Evolutionary conservation across 1,284 basidiomycete species (phyloP), one percentile per base, ranked within the genome.

Genomic region (Ganoderma lingzhi): DNA sequence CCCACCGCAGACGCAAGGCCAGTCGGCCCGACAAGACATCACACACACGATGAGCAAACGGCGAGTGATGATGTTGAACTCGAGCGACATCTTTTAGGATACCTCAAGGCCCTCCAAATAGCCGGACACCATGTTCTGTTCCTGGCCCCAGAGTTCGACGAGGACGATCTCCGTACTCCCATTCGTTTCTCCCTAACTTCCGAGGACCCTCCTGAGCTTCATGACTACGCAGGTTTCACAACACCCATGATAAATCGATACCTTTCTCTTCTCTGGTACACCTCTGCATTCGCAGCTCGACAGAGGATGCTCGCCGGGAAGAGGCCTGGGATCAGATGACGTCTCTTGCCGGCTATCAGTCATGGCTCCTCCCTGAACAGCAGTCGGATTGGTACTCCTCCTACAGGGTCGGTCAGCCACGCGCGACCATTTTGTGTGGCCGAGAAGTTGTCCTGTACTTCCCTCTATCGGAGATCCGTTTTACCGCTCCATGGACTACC

Each of bases 391-490:
- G 69, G 17, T 72, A 78, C 69, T 78, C 77, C 75, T 73, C 74
- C 30, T 60, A 80, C 56, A 70, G 67, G 41, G 74, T 81, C n/a
- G 78, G 77, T 6, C 71, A 79, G 1, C 79, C 56, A 59, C 69
- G 70, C 30, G 74, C 81, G 63, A 71, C 70, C 19, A 74, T 78
- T 2, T 68, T 81, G 12, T 82, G 81, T 68, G 71, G 75, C 19
- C 73, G 72, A 19, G 80, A 82, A 70, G 76, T 78, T 12, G 71
- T 82, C 32, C 28, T 81, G 10, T 75, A 75, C 66, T 78, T 80
- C 72, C 68, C 71, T 37, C 66, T 81, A 28, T 74, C 78, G 42
- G 76, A 79, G 32, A 68, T 79, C 8, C 32, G 68, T 23, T 78
- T 65, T 79, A 39, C 56, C 19, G 32, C 19, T 35, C 56, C 10